Evolutionary conservation across 148 eudicot genomes (phyloP).

Genomic region (Suaeda aralocaspica): DNA sequence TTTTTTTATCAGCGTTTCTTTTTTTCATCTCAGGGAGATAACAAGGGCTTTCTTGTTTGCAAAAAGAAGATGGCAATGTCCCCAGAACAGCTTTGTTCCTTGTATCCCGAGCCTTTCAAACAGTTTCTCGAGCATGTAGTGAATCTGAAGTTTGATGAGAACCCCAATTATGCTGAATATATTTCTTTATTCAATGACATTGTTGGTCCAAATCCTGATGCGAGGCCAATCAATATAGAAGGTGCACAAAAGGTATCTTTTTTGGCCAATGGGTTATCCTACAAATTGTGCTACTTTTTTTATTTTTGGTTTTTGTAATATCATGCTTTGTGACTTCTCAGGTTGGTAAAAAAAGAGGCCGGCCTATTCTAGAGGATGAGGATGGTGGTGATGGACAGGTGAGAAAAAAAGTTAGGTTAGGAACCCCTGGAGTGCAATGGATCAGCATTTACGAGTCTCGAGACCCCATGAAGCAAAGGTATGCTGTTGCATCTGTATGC

Average conservation of each 20-base stretch:
- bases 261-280: background rate
- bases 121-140: conserved; percentile 82
- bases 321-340: conserved; percentile 47
- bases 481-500: background rate
- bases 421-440: conserved; percentile 94
- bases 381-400: conserved; percentile 79
- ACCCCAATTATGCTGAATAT: conserved; percentile 82
- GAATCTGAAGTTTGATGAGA: conserved; percentile 87
- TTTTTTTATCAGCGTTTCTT: background rate
- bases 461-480: conserved; percentile 92
- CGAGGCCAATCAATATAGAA: conserved; percentile 88
- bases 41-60: conserved; percentile 84
- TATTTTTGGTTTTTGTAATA: too few species aligned
- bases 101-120: conserved; percentile 71
- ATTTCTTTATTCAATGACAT: conserved; percentile 82
- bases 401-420: conserved; percentile 78
- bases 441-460: conserved; percentile 81
- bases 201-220: conserved; percentile 83
- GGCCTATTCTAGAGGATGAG: conserved; percentile 38
- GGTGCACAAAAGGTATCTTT: conserved; percentile 88
- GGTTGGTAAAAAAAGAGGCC: conserved; percentile 90
- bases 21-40: conserved; percentile 57
- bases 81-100: conserved; percentile 65
- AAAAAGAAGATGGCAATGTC: conserved; percentile 94
- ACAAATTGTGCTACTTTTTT: background rate